phyloP scores from a whole-genome alignment of 1,284 basidiomycete species.

The Trichosporon coremiiforme region DNA sequence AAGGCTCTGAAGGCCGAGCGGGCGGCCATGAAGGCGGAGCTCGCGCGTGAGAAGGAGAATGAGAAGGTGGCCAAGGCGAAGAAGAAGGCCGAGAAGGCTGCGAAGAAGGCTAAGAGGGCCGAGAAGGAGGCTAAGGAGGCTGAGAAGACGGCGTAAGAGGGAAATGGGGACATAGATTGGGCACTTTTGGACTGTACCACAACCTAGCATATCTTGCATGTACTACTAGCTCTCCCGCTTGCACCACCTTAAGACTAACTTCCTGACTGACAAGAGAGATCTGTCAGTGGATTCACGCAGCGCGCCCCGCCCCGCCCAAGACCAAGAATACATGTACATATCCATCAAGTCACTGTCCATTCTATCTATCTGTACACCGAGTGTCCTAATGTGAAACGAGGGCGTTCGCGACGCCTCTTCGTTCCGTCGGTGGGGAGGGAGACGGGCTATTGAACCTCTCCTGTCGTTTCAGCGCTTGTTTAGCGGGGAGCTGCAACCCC shows the following conservation, averaged over 20 bases:
- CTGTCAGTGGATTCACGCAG: too few species aligned
- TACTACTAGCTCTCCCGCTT: too few species aligned
- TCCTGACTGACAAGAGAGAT: too few species aligned
- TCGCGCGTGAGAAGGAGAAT: neutral
- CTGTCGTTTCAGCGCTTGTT: slow-evolving; percentile 10
- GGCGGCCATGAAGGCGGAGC: neutral
- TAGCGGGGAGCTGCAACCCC: slow-evolving; percentile 9
- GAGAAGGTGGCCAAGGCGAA: neutral
- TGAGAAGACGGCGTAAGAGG: neutral
- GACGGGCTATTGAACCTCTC: slow-evolving; percentile 9
- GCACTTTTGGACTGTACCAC: too few species aligned
- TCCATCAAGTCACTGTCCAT: neutral
- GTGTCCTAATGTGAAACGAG: slow-evolving; percentile 6
- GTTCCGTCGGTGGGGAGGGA: neutral
- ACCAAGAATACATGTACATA: slow-evolving; percentile 4
- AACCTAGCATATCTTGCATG: neutral
- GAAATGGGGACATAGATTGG: neutral
- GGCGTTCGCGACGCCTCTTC: slow-evolving; percentile 3
- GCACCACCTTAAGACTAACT: too few species aligned
- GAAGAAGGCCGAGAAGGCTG: slow-evolving; percentile 12
- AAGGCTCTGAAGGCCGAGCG: neutral
- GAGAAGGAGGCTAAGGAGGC: neutral
- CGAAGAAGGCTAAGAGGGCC: too few species aligned
- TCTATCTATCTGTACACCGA: neutral
- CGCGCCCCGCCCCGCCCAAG: too few species aligned